phyloP scores from a whole-genome alignment of 2,329 filamentous ascomycete genomes.

The Paecilomyces sp. region DNA sequence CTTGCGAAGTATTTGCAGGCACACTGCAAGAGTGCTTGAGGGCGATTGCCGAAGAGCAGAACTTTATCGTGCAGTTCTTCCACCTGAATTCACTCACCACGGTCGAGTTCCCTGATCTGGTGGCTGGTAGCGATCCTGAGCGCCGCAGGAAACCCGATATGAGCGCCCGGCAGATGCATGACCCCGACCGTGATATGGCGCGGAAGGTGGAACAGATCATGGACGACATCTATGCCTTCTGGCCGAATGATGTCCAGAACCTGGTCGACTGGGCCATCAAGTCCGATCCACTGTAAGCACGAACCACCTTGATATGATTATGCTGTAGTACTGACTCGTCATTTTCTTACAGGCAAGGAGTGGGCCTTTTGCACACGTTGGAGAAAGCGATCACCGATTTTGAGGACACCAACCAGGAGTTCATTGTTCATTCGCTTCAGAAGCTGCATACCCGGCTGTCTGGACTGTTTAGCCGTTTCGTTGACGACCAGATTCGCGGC shows the following conservation, averaged over 20 bases:
- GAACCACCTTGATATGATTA: slow-evolving; percentile 2
- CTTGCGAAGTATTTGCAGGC: slow-evolving; percentile 74
- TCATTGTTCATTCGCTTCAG: slow-evolving; percentile 69
- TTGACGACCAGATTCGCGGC: slow-evolving; percentile 89
- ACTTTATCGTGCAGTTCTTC: slow-evolving; percentile 96
- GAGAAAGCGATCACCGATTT: slow-evolving; percentile 73
- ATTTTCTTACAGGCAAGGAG: slow-evolving; percentile 60
- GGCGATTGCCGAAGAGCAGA: slow-evolving; percentile 86
- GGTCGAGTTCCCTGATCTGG: slow-evolving; percentile 74
- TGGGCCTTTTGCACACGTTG: slow-evolving; percentile 74
- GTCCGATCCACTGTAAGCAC: slow-evolving; percentile 70
- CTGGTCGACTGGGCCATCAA: slow-evolving; percentile 78
- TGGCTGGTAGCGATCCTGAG: slow-evolving; percentile 58
- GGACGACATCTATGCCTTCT: slow-evolving; percentile 80
- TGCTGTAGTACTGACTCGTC: slow-evolving; percentile 17
- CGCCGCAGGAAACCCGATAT: slow-evolving; percentile 67
- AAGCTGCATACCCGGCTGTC: slow-evolving; percentile 70
- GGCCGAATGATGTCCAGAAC: slow-evolving; percentile 68
- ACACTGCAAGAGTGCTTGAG: slow-evolving; percentile 76
- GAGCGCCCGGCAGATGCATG: slow-evolving; percentile 67
- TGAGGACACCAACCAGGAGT: slow-evolving; percentile 89
- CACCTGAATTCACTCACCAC: slow-evolving; percentile 81
- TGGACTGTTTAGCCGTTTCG: slow-evolving; percentile 74
- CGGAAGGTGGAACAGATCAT: slow-evolving; percentile 77
- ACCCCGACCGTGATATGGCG: slow-evolving; percentile 82